Conservation (phyloP, 2,329 filamentous ascomycete species). For the Mollisiaceae sp. region DNA sequence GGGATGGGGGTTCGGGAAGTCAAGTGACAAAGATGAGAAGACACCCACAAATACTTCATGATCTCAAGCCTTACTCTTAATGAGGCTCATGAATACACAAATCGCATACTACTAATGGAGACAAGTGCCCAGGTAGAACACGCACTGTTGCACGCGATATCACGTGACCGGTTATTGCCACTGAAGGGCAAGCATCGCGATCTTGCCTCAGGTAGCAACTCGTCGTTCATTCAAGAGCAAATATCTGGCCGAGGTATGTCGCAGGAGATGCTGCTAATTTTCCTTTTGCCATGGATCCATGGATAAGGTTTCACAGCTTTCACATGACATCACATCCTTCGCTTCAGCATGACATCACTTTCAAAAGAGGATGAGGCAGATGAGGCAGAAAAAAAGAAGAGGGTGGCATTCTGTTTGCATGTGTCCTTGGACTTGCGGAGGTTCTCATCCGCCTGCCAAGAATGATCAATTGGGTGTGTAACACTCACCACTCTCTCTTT, state of each 20-base stretch:
- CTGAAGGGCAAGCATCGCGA: too few species aligned
- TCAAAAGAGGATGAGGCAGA: not conserved
- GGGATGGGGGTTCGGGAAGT: not conserved
- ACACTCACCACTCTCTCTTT: slow-evolving; percentile 7
- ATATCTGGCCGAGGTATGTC: not conserved
- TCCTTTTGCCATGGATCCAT: not conserved
- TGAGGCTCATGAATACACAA: too few species aligned
- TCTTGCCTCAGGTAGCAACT: too few species aligned
- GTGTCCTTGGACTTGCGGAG: slow-evolving; percentile 2
- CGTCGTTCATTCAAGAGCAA: not conserved
- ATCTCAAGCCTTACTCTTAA: not conserved
- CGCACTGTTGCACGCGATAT: too few species aligned
- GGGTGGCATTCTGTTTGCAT: slow-evolving; percentile 4
- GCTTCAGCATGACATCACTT: slow-evolving; percentile 20
- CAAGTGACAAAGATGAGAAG: not conserved
- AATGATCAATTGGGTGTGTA: slow-evolving; percentile 9
- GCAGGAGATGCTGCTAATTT: not conserved
- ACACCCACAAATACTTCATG: not conserved
- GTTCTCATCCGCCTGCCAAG: slow-evolving; percentile 8
- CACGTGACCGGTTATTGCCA: too few species aligned
- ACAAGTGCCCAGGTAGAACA: too few species aligned
- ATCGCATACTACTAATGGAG: too few species aligned
- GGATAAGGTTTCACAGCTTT: too few species aligned
- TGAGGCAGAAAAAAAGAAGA: not conserved
- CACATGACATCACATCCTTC: slow-evolving; percentile 15